Base-by-base conservation (phyloP, 257 asterid genomes). In the Nicotiana otophora region DNA sequence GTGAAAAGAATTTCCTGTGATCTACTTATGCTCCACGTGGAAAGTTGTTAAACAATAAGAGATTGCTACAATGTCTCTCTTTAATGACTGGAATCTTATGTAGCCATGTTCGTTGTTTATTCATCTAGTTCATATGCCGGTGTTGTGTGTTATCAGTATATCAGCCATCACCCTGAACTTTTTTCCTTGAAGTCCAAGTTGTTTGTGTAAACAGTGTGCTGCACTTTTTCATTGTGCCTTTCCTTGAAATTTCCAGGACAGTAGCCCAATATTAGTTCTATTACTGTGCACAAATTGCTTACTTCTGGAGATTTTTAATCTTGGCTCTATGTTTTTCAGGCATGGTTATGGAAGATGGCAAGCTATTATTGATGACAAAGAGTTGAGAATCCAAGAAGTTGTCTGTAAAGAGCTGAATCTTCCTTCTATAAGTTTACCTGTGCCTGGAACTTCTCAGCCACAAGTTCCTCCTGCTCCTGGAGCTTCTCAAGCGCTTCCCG, bases 311-410 rank as follows among this genome's bases (percentile, higher is more conserved):
- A 17, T 62, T 4, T 62, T 62, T 62, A 42, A 42, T 42, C 51
- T 83, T 76, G 76, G 55, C 87, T 86, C 67, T 76, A 55, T 84
- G 65, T 78, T 64, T 84, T 76, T 77, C 81, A 95, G 99, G 85
- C 99, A 96, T 90, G 99, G 99, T 78, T 96, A 94, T 87, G 99
- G 98, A 83, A 93, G 97, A 92, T 96, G 99, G 99, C 99, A 96
- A 93, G 93, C 98, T 55, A 91, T 96, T 85, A 91, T 93, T 62
- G 99, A 96, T 82, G 99, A 96, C 89, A 96, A 90, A 91, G 97
- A 90, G 81, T 80, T 96, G 90, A 92, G 87, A 83, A 83, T 96
- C 83, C 98, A 94, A 85, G 98, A 94, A 88, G 86, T 91, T 82
- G 93, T 96, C 81, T 96, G 98, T 88, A 94, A 90, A 88, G 98